Evolutionary conservation across 345 rosid genomes (phyloP), one percentile per base, ranked within the genome.

Genomic region (Salix viminalis): DNA sequence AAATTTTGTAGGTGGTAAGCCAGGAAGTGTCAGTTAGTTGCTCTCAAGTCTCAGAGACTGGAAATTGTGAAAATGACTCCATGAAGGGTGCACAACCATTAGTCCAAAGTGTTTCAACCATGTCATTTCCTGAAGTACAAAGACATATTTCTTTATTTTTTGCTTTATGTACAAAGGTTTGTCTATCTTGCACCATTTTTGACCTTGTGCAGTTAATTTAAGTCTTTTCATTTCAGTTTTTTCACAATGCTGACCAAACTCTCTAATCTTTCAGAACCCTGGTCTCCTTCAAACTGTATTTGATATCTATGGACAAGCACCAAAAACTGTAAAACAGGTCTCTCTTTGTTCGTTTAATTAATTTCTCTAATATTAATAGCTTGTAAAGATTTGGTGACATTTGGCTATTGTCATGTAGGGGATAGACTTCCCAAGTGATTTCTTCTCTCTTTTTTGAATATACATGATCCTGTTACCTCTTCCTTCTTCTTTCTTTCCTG

Each of bases 141-240:
- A 89, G 94, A 73, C 86, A 85, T n/a, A 81, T 88, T 80, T 95
- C 99, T 80, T 84, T 95, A 80, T 91, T 87, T 87, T 95, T 91
- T 74, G 97, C 99, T 79, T 90, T 95, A 71, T 95, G 98, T 80
- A 91, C 92, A 76, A 93, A 95, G 98, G 99, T 95, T 68, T 70
- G 87, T 67, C 21, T 50, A 52, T 65, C 36, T 69, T 65, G 48
- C 61, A 68, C 41, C 52, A 66, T 26, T 68, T 39, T 65, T 56
- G 72, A 70, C 73, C 23, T 76, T 69, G 67, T 37, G 64, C 71
- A 42, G 58, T 65, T 74, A 21, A 28, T 18, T 15, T 11, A 41
- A 70, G 39, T 23, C 66, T 75, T 36, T 69, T 12, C 48, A 62
- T 44, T 72, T 77, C 28, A n/a, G 61, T 52, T 60, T 44, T 42